A percentile compares a stretch with the other conserved stretches of the same genome.
phyloP scores from a whole-genome alignment of 2,329 filamentous ascomycete genomes.

The Neocucurbitaria cava region DNA sequence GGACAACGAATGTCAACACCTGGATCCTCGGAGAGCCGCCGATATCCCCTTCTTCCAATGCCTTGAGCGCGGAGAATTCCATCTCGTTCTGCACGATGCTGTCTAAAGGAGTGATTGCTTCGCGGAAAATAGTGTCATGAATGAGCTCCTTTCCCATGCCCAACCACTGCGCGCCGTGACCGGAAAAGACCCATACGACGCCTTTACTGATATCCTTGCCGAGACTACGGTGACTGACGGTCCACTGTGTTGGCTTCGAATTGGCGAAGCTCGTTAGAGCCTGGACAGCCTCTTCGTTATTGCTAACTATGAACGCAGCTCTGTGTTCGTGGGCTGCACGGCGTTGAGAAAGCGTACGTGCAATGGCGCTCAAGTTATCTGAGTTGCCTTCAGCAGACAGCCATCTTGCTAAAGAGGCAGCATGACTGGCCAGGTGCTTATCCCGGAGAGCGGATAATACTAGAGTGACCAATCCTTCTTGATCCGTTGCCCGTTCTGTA shows the following conservation, averaged over 20 bases:
- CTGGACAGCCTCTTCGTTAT: constrained; percentile 7
- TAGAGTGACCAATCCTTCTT: not conserved
- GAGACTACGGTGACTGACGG: not conserved
- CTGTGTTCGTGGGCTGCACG: constrained; percentile 13
- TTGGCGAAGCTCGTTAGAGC: not conserved
- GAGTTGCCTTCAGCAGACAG: not conserved
- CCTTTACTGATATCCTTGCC: constrained; percentile 5
- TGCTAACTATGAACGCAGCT: constrained; percentile 9
- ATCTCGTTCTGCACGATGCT: constrained; percentile 17
- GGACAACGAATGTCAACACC: constrained; percentile 45
- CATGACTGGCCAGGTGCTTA: not conserved
- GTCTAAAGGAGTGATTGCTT: constrained; percentile 1
- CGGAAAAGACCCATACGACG: constrained; percentile 37
- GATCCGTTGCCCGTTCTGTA: constrained; percentile 4
- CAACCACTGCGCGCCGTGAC: constrained; percentile 40
- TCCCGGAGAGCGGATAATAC: not conserved
- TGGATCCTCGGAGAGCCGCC: constrained; percentile 37
- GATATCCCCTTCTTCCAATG: constrained; percentile 10
- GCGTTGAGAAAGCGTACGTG: constrained; percentile 15
- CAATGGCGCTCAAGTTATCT: constrained; percentile 9
- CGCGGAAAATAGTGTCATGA: not conserved
- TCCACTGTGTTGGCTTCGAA: constrained; percentile 2
- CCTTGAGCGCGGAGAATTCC: constrained; percentile 20
- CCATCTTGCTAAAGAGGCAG: not conserved
- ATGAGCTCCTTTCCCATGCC: constrained; percentile 33